Base-by-base conservation (phyloP, 176 grass and related monocot genomes). In the Elaeis guineensis region DNA sequence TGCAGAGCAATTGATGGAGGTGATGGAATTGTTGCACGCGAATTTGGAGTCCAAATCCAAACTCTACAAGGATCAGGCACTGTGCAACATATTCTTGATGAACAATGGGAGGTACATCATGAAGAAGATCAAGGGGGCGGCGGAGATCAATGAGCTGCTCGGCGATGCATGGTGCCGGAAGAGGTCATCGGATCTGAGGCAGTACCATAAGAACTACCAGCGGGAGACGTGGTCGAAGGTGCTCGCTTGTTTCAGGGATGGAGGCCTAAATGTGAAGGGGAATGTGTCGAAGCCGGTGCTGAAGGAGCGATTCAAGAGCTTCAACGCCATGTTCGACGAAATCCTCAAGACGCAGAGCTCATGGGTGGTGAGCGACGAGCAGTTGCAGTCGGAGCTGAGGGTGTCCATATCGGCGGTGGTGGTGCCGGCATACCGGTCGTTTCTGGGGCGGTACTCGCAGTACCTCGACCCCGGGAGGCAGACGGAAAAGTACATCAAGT, bases 131-230 rank as follows among this genome's bases (percentile, higher is more conserved):
- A 44, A 44, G 35, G 35, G 35, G 11, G 35, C 35, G 2, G 35
- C 35, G 9, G 35, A 44, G 35, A 44, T 44, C 9, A 44, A 44
- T 14, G 35, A 14, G 35, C 11, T 44, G 9, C 35, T 60, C 21
- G 30, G 57, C 55, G 57, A 71, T 39, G 49, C 24, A 23, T 71
- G 68, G 68, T 59, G 51, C 55, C 55, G 68, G 57, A 16, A 19
- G 35, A 55, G 44, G 16, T 71, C 56, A 16, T 28, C 70, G 25
- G 50, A 63, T 17, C 15, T 73, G 25, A 59, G 70, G 26, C 51
- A 55, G 51, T 73, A 71, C 68, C 68, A 71, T 35, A 71, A 71
- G 28, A 73, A 63, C 59, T 73, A 73, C 70, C 70, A 63, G 59
- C 50, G 50, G 1, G 70, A 63, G 59, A 73, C 59, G 25, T 73